These are phyloP conservation scores for Sphagnurus paluster DNA, from an alignment of 1,284 basidiomycete genomes.

Conservation along the genomic window DNA sequence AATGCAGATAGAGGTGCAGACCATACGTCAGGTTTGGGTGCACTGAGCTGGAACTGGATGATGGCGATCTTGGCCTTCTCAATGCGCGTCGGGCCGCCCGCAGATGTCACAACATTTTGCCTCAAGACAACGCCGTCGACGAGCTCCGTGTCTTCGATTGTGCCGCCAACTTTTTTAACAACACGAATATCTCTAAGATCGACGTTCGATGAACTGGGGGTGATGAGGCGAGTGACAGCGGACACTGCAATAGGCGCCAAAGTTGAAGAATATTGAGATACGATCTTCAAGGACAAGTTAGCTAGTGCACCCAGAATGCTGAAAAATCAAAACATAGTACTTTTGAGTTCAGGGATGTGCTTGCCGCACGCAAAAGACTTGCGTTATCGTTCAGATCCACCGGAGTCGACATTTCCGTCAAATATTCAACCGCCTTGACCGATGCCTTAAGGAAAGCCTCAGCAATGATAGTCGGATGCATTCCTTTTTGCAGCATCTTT, in stretches of 20 bases:
- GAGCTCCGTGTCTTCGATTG: constrained; percentile 98
- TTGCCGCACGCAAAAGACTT: constrained; percentile 88
- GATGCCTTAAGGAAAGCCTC: constrained; percentile 96
- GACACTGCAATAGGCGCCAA: constrained; percentile 96
- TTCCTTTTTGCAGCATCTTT: constrained; percentile 95
- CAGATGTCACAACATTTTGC: constrained; percentile 89
- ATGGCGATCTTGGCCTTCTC: constrained; percentile 99
- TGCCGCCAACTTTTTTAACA: constrained; percentile 98
- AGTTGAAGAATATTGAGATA: constrained; percentile 98
- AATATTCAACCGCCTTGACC: constrained; percentile 90
- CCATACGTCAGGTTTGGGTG: constrained; percentile 95
- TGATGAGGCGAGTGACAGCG: constrained; percentile 90
- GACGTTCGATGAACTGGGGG: constrained; percentile 87
- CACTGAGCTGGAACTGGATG: constrained; percentile 97
- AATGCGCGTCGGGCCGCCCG: constrained; percentile 92
- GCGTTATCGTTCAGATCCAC: constrained; percentile 91
- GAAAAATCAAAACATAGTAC: constrained; percentile 39
- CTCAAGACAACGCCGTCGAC: constrained; percentile 96
- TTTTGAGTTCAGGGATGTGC: constrained; percentile 96
- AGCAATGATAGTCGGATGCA: constrained; percentile 97
- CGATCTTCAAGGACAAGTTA: constrained; percentile 64
- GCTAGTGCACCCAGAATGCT: constrained; percentile 1
- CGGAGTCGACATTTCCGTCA: constrained; percentile 91
- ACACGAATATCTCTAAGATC: constrained; percentile 96
- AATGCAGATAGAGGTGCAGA: background rate